Conservation (phyloP, 2,329 filamentous ascomycete species). For the Fusarium siculi region DNA sequence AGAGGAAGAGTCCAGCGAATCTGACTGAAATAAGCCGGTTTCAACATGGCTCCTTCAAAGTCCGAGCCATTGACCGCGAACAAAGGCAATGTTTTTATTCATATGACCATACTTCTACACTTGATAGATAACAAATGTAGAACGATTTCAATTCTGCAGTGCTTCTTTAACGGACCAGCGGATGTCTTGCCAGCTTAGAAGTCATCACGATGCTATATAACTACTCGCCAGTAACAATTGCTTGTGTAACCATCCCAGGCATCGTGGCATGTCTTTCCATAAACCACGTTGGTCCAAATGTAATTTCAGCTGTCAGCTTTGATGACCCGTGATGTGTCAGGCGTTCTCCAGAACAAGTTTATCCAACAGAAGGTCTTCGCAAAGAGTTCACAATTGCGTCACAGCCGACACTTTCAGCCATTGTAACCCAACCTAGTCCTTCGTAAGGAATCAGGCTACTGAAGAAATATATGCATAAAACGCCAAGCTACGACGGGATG, state of each 20-base stretch:
- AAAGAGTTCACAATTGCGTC: neutral
- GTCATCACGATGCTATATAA: neutral
- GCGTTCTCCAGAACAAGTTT: constrained; percentile 2
- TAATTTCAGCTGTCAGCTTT: constrained; percentile 14
- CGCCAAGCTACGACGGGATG: neutral
- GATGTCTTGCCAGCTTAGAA: neutral
- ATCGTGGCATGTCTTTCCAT: constrained; percentile 15
- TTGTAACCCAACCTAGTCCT: neutral
- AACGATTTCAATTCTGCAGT: neutral
- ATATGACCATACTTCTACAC: neutral
- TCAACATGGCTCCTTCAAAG: neutral
- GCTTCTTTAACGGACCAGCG: neutral
- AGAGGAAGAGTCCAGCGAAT: neutral
- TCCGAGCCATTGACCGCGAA: neutral
- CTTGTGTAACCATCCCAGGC: constrained; percentile 28
- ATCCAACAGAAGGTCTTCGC: neutral
- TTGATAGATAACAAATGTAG: neutral
- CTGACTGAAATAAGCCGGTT: neutral
- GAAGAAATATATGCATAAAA: neutral
- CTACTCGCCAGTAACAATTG: neutral
- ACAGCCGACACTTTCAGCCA: neutral
- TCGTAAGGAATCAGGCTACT: neutral
- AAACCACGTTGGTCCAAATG: constrained; percentile 6
- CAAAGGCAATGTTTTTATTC: neutral
- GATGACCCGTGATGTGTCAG: neutral